Evolutionary conservation across 2,329 filamentous ascomycete species (phyloP), one percentile per base, ranked within the genome.

Genomic region (Trichoderma sp.): DNA sequence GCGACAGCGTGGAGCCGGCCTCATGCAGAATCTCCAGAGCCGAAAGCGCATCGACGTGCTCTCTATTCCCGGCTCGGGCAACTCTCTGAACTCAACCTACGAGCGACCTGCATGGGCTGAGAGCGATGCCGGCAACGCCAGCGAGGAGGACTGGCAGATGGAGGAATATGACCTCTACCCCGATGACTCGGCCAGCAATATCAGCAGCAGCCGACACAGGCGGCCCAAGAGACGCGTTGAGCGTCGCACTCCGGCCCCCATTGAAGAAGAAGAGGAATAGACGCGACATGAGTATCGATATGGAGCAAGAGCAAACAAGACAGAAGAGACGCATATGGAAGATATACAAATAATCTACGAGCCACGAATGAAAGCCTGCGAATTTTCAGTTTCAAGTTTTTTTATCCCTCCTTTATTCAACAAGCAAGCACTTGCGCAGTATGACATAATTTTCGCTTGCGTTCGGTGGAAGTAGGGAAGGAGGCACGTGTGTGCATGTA

Each of bases 111-210:
- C 66, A 75, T 80, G 77, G 77, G 76, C 74, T 7, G 73, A 68
- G 5, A 82, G 80, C 13, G 79, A 83, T 66, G 81, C 84, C 51
- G 79, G 80, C n/a, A 80, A 79, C n/a, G 80, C 79, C 63, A 86
- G 83, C 72, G 86, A 89, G 70, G 86, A 85, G 63, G 87, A 89
- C 68, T 87, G 86, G 82, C 43, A 56, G 16, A 83, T 84, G 59
- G 87, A 89, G 66, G 84, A 87, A 69, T 82, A 83, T 55, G 86
- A 88, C 74, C 83, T 95, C 59, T 89, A 89, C 73, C 92, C 92
- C 0, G 92, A 95, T 75, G 92, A 95, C 78, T 91, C 87, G 66
- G 92, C 92, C 28, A 94, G 91, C 79, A 94, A 94, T 76, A 92
- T 95, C 70, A 90, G 88, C 75, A 91, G 89, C 76, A 90, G 89